Evolutionary conservation across 2,329 filamentous ascomycete species (phyloP), one percentile per base, ranked within the genome.

Genomic region (Pseudogymnoascus sp.): DNA sequence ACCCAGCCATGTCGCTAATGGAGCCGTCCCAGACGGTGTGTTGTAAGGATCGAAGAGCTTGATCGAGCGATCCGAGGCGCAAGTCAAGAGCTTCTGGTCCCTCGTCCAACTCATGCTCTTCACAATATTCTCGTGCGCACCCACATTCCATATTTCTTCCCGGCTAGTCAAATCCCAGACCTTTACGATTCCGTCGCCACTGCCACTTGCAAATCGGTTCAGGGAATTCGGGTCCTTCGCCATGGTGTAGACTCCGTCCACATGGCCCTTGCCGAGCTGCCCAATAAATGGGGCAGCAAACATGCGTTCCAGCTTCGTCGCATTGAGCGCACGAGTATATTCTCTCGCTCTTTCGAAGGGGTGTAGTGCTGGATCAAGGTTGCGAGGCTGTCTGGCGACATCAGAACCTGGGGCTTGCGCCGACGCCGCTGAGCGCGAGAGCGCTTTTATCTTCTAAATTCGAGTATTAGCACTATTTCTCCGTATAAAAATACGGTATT

Each of bases 41-140:
- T 88, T 86, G 73, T 95, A 95, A 1, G 93, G 92, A 69, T 97
- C 92, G 76, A 89, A 97, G 33, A 99, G 79, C 74, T 97, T 96
- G 70, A 97, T 84, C 3, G 90, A 88, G 67, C 86, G 85, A 75
- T 99, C 94, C 63, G 86, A 87, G 5, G 89, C 92, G 72, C 92
- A 97, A 1, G 90, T 93, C 54, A 97, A 78, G 12, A 97, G 79
- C 72, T 92, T 93, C 70, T 87, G 84, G 68, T 96, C 90, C 47
- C 85, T 82, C 2, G 92, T 96, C 89, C 93, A 99, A 68, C 87
- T 88, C 72, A 97, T 81, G 12, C 89, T 89, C 78, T 96, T 96
- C 67, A 97, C 90, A 47, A 97, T 87, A 68, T 96, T 96, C 68
- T 96, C 90, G 73, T 99, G 95, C 22, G 92, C 93, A 65, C 88